A percentile compares a stretch with the other conserved stretches of the same genome.
phyloP scores from a whole-genome alignment of 2,329 filamentous ascomycete genomes.

The Aspergillus intermedius region DNA sequence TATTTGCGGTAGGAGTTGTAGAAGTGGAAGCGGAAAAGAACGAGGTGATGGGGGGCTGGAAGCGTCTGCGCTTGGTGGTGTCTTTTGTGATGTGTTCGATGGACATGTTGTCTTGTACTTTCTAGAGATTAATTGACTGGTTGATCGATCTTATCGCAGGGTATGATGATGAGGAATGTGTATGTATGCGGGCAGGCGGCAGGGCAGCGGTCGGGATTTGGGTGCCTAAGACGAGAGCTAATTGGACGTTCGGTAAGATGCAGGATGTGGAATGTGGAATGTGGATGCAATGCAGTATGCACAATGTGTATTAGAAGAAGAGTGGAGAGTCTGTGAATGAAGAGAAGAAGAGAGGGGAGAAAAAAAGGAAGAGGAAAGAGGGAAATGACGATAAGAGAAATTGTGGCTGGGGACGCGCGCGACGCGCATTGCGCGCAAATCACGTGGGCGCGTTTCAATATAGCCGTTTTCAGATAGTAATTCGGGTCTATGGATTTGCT shows the following conservation, averaged over 20 bases:
- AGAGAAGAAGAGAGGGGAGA: not conserved
- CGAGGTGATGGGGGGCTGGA: conserved; percentile 38
- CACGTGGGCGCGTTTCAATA: not conserved
- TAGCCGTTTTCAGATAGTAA: not conserved
- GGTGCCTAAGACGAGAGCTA: no score
- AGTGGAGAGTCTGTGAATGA: no score
- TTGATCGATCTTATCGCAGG: no score
- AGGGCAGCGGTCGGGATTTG: no score
- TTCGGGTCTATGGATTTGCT: not conserved
- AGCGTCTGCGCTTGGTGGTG: conserved; percentile 39
- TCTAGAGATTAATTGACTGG: no score
- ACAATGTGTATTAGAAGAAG: not conserved
- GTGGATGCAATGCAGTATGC: no score
- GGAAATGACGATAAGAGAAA: not conserved
- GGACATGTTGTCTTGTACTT: not conserved
- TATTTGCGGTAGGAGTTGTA: conserved; percentile 12
- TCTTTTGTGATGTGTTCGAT: conserved; percentile 6
- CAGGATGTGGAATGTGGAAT: no score
- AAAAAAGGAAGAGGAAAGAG: conserved; percentile 4
- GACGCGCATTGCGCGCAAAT: conserved; percentile 17
- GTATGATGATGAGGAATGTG: no score
- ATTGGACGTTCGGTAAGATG: no score
- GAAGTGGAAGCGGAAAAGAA: conserved; percentile 26
- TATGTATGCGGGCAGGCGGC: no score
- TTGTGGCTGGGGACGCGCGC: conserved; percentile 16